Percentiles rank a stretch among this genome's conserved stretches.
Conservation (phyloP, 2,329 filamentous ascomycete species). For the Fusarium heterosporum region DNA sequence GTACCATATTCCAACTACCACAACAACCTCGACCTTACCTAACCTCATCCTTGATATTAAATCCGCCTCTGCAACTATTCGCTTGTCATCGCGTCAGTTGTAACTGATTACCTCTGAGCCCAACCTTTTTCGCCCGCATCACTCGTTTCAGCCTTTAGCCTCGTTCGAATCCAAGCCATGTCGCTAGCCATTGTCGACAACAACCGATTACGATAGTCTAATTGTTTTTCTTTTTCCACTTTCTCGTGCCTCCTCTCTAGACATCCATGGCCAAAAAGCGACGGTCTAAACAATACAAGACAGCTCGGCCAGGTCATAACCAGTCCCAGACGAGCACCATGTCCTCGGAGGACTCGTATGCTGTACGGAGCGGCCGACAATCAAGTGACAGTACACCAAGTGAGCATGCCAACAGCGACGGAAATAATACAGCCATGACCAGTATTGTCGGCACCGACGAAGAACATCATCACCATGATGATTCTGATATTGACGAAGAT, state of each 20-base stretch:
- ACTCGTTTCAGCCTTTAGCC: slow-evolving; percentile 30
- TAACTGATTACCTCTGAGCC: slow-evolving; percentile 8
- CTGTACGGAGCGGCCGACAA: slow-evolving; percentile 46
- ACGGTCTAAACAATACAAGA: slow-evolving; percentile 47
- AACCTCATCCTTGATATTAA: neutral
- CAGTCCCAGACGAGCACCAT: slow-evolving; percentile 47
- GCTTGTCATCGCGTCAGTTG: slow-evolving; percentile 12
- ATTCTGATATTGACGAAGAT: slow-evolving; percentile 45
- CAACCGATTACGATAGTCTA: slow-evolving; percentile 40
- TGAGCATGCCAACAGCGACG: slow-evolving; percentile 50
- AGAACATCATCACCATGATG: slow-evolving; percentile 45
- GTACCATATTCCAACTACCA: neutral
- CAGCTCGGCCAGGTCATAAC: slow-evolving; percentile 40
- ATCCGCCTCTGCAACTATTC: neutral
- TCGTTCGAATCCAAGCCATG: slow-evolving; percentile 38
- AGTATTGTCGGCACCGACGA: slow-evolving; percentile 53
- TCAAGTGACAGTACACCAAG: slow-evolving; percentile 52
- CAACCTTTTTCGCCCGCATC: slow-evolving; percentile 30
- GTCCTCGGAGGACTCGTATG: slow-evolving; percentile 50
- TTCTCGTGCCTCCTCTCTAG: slow-evolving; percentile 6
- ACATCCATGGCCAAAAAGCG: slow-evolving; percentile 53
- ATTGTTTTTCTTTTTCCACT: neutral
- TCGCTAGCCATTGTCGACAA: slow-evolving; percentile 28
- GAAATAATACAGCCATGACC: slow-evolving; percentile 53
- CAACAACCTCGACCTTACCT: neutral